Evolutionary conservation across 2,329 filamentous ascomycete genomes (phyloP).

Genomic region (Orbilia blumenaviensis): DNA sequence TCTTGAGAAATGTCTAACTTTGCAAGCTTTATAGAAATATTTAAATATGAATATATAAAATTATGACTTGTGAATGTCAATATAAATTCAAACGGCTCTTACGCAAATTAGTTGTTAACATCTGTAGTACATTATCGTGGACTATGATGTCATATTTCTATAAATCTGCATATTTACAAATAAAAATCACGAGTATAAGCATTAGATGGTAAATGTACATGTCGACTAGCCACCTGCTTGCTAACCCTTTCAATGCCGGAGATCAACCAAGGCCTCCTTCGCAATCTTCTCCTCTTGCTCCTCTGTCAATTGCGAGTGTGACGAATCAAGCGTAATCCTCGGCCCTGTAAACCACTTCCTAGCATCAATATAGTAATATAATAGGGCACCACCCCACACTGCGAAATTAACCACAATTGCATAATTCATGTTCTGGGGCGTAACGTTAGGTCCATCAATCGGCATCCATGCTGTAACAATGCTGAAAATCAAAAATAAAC

Average conservation of each 20-base stretch:
- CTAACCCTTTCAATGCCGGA: conserved; percentile 7
- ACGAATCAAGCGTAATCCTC: conserved; percentile 66
- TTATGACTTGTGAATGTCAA: no score
- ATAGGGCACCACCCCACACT: conserved; percentile 68
- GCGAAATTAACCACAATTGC: conserved; percentile 70
- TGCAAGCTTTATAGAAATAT: no score
- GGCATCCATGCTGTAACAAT: conserved; percentile 71
- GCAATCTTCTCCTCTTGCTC: conserved; percentile 56
- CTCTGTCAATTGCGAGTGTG: conserved; percentile 27
- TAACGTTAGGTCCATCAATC: conserved; percentile 66
- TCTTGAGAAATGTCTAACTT: no score
- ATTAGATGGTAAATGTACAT: neutral
- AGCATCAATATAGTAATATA: conserved; percentile 69
- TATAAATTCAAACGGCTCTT: no score
- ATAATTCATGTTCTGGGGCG: conserved; percentile 68
- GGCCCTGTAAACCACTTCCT: conserved; percentile 71
- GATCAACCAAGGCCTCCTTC: conserved; percentile 58
- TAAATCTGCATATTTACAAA: no score
- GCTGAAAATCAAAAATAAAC: conserved; percentile 68
- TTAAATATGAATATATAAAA: no score
- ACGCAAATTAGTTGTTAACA: no score
- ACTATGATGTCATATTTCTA: neutral
- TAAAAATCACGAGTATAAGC: no score
- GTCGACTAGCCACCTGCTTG: neutral
- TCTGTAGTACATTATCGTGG: neutral